Evolutionary conservation across 108 stramenopile genomes (phyloP), one percentile per base, ranked within the genome.

Genomic region (Discostella stelligeroides): DNA sequence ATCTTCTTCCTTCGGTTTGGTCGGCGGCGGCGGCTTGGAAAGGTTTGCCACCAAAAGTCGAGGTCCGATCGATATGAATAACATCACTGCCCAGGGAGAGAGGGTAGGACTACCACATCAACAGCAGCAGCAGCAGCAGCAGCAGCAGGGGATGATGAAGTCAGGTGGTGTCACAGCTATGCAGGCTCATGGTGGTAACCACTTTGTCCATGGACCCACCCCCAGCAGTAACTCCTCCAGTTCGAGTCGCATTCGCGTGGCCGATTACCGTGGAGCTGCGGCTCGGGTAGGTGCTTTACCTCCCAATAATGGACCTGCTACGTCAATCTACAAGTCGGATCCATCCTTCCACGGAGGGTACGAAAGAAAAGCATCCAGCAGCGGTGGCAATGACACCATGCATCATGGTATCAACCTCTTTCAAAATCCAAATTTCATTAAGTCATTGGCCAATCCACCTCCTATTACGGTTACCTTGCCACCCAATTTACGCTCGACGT

Each of bases 201-300:
- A n/a, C n/a, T n/a, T n/a, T n/a, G n/a, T n/a, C n/a, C n/a, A n/a
- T n/a, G n/a, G n/a, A n/a, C n/a, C n/a, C 3, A 42, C 24, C 23
- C 14, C 27, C 40, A 42, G 38, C 60, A 61, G 2, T 41, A 37
- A 9, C 17, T 58, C 8, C 68, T 39, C 14, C 67, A 45, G 43
- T 30, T 23, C 11, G 10, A 7, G 40, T 17, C 60, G 60, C 24
- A 59, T 71, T 27, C 70, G 70, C 21, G 58, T 71, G 1, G 57
- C 70, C 13, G 70, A 71, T 27, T 59, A 71, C 18, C 50, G 71
- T 5, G 71, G 71, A 13, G 71, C 60, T 18, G 71, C 71, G 6
- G 71, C 71, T 46, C 60, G 71, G 17, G 71, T 72, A 34, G 71
- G 71, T n/a, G 25, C 60, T 41, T 43, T 72, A 53, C 71, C 71